Evolutionary conservation across 495 filamentous ascomycete genomes (phyloP).

Genomic region (Neurospora tetrasperma): DNA sequence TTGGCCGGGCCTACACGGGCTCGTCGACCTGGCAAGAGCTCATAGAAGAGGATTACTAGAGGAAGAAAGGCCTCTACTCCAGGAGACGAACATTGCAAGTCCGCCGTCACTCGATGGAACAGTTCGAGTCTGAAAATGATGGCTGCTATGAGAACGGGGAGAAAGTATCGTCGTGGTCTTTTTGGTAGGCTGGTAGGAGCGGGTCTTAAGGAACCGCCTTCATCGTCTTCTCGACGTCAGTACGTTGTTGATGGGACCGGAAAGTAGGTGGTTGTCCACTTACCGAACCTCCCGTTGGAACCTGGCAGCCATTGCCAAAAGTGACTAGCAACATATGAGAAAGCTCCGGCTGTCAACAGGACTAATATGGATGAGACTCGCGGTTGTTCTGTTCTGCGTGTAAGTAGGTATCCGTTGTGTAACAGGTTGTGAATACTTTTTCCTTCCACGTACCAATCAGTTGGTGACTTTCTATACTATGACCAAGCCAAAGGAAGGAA

Average conservation of each 20-base stretch:
- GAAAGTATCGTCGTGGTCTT: constrained; percentile 31
- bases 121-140: constrained; percentile 34
- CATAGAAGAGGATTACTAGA: constrained; percentile 27
- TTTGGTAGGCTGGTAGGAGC: constrained; percentile 26
- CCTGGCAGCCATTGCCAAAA: constrained; percentile 36
- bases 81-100: constrained; percentile 29
- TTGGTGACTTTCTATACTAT: constrained; percentile 35
- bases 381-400: constrained; percentile 27
- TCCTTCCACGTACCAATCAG: constrained; percentile 25
- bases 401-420: constrained; percentile 3
- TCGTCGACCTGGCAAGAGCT: constrained; percentile 26
- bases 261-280: not conserved
- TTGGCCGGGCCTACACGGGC: constrained; percentile 2
- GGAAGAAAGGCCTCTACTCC: constrained; percentile 36
- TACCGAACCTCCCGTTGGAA: constrained; percentile 35
- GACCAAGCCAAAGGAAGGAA: constrained; percentile 35
- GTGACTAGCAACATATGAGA: constrained; percentile 29
- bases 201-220: constrained; percentile 18
- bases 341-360: constrained; percentile 23
- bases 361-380: constrained; percentile 31
- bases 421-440: not conserved
- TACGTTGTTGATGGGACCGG: not conserved
- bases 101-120: constrained; percentile 24
- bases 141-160: constrained; percentile 29
- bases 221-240: constrained; percentile 23